Percentiles rank a stretch among this genome's conserved stretches.
phyloP scores from a whole-genome alignment of 257 asterid genomes.

The Forsythia viridissima region DNA sequence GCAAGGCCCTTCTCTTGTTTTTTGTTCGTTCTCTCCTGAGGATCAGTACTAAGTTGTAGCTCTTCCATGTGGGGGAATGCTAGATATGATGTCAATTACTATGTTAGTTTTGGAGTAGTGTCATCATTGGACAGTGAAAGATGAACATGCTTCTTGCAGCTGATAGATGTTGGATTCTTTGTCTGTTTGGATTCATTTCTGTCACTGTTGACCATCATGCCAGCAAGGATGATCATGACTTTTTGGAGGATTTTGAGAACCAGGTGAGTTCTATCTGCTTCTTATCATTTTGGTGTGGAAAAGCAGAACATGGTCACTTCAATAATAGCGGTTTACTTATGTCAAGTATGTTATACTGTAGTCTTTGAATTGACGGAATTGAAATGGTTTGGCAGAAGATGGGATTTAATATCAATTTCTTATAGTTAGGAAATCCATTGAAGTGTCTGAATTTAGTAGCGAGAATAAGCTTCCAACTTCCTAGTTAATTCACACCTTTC shows the following conservation, averaged over 20 bases:
- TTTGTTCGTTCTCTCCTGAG: neutral
- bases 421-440: neutral
- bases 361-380: neutral
- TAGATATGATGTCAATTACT: neutral
- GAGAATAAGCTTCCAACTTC: neutral
- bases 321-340: neutral
- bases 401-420: neutral
- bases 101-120: slow-evolving; percentile 11
- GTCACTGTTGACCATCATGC: slow-evolving; percentile 94
- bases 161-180: slow-evolving; percentile 81
- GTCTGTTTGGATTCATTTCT: slow-evolving; percentile 95
- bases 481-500: neutral
- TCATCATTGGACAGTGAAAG: slow-evolving; percentile 10
- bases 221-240: slow-evolving; percentile 63
- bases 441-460: neutral
- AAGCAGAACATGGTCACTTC: neutral
- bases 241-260: slow-evolving; percentile 70
- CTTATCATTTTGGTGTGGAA: neutral
- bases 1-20: neutral
- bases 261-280: slow-evolving; percentile 60
- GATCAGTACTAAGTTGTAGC: neutral
- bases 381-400: neutral
- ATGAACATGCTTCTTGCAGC: slow-evolving; percentile 54
- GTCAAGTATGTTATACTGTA: neutral
- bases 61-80: neutral